Evolutionary conservation across 805 yeast genomes (phyloP).

Genomic region (Metschnikowia hibisci): DNA sequence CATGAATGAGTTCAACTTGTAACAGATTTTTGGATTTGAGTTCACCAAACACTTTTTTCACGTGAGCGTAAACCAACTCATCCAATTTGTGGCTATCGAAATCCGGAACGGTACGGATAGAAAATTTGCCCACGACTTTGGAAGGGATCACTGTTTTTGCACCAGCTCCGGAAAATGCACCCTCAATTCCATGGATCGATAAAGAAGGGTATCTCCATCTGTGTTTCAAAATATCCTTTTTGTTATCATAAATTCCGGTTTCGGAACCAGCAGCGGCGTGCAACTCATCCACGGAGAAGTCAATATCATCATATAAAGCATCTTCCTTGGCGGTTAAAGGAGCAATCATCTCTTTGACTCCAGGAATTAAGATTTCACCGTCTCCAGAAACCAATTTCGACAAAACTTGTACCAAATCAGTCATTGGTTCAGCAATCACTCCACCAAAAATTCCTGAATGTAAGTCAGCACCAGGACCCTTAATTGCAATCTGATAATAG

Average conservation of each 20-base stretch:
- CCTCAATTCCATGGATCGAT: conserved; percentile 95
- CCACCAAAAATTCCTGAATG: conserved; percentile 99
- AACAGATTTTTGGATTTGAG: conserved; percentile 75
- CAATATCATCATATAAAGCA: conserved; percentile 76
- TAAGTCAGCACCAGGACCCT: conserved; percentile 95
- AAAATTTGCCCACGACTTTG: conserved; percentile 88
- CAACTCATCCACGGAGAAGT: conserved; percentile 78
- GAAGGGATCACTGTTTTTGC: conserved; percentile 99
- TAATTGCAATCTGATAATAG: conserved; percentile 77
- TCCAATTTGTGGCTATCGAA: conserved; percentile 79
- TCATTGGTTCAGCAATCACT: conserved; percentile 94
- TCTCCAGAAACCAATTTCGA: conserved; percentile 70
- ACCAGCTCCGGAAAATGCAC: conserved; percentile 92
- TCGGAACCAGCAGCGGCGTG: conserved; percentile 86
- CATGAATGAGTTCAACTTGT: conserved; percentile 78
- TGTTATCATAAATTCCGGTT: conserved; percentile 71
- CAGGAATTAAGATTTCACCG: conserved; percentile 85
- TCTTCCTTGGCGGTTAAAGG: conserved; percentile 81
- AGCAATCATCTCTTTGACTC: conserved; percentile 91
- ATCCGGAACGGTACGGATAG: conserved; percentile 96
- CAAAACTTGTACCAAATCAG: conserved; percentile 79
- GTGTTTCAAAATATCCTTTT: conserved; percentile 88
- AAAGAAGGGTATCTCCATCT: conserved; percentile 99
- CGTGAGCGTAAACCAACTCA: conserved; percentile 67
- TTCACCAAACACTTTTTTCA: conserved; percentile 59